Evolutionary conservation across 208 protist genomes (phyloP).

Genomic region (Crithidia brevicula): DNA sequence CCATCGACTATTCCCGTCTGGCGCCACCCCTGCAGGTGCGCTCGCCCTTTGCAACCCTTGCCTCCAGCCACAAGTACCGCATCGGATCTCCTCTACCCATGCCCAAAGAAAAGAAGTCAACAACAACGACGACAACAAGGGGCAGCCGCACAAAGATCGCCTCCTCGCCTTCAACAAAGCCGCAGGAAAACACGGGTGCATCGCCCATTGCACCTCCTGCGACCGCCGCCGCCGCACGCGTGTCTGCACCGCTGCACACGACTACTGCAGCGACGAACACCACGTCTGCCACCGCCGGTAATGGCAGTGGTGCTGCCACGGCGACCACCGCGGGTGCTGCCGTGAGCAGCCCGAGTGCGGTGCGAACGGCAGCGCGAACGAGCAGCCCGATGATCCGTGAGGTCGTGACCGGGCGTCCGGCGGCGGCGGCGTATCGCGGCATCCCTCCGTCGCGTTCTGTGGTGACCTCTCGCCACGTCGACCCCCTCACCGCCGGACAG

Average conservation of each 20-base stretch:
- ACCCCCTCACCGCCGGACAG: neutral
- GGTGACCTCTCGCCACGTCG: conserved; percentile 7
- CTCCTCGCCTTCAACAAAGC: conserved; percentile 19
- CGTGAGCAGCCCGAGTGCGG: neutral
- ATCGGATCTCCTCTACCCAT: conserved; percentile 84
- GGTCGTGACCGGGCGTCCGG: conserved; percentile 11
- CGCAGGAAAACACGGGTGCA: neutral
- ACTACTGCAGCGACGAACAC: neutral
- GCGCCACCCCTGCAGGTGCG: conserved; percentile 41
- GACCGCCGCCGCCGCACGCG: conserved; percentile 1
- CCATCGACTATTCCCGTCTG: conserved; percentile 46
- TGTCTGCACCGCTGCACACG: no score
- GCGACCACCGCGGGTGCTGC: neutral
- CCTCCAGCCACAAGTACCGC: conserved; percentile 78
- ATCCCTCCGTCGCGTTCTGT: conserved; percentile 58
- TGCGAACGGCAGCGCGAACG: conserved; percentile 7
- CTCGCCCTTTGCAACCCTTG: conserved; percentile 69
- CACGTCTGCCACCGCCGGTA: neutral
- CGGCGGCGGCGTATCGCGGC: conserved; percentile 51
- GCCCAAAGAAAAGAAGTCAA: conserved; percentile 46
- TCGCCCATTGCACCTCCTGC: conserved; percentile 9
- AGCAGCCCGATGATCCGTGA: conserved; percentile 12
- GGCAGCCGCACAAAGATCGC: conserved; percentile 18
- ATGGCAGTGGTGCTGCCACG: neutral
- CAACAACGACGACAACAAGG: conserved; percentile 22